A percentile compares a stretch with the other conserved stretches of the same genome.
Conservation (phyloP, 805 yeast species). For the Pichia paraexigua region DNA sequence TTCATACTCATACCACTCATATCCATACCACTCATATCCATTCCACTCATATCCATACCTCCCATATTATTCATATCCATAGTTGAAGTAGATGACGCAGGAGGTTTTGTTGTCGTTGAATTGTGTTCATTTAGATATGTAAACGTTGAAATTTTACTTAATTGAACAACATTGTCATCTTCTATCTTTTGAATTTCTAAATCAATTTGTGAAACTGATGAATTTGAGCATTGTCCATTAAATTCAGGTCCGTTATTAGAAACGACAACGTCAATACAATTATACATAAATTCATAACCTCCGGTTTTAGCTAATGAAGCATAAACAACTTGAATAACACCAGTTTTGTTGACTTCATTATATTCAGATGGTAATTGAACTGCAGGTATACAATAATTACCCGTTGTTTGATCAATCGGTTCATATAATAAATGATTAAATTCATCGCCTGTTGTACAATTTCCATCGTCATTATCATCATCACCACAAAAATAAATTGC, state of each 20-base stretch:
- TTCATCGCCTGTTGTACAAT: constrained; percentile 18
- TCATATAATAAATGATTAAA: constrained; percentile 19
- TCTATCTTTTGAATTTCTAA: background rate
- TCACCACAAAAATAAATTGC: constrained; percentile 24
- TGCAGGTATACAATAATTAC: constrained; percentile 25
- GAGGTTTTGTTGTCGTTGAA: background rate
- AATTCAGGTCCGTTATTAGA: constrained; percentile 20
- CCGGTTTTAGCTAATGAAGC: constrained; percentile 14
- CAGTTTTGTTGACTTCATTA: constrained; percentile 17
- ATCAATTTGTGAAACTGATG: constrained; percentile 8
- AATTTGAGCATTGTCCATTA: constrained; percentile 24
- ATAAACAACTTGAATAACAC: constrained; percentile 24
- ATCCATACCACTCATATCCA: background rate
- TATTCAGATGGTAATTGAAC: constrained; percentile 19
- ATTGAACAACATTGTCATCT: background rate
- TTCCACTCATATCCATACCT: background rate
- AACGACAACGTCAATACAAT: constrained; percentile 25
- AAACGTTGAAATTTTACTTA: background rate
- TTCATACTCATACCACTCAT: background rate
- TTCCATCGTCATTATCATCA: constrained; percentile 11
- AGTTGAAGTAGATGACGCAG: background rate
- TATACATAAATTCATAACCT: constrained; percentile 21
- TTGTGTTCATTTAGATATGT: background rate
- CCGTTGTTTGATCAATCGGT: constrained; percentile 19
- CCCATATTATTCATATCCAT: background rate